Conservation (phyloP, 495 filamentous ascomycete species). For the Schizothecium vesticola region DNA sequence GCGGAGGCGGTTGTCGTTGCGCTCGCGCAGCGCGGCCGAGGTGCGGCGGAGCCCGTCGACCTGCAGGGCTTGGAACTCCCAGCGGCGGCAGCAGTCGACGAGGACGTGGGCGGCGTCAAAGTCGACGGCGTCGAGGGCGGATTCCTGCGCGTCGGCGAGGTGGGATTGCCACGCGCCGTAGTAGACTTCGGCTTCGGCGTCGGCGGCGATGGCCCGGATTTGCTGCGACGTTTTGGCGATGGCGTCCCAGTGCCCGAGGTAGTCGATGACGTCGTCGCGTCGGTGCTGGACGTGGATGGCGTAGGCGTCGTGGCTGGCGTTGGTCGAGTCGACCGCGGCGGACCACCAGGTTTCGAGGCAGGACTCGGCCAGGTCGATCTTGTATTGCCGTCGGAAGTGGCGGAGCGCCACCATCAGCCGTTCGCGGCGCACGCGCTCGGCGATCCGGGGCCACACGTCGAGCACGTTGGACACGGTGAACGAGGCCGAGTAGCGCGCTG, state of each 20-base stretch:
- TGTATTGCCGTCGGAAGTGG: constrained; percentile 26
- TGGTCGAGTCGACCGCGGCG: constrained; percentile 13
- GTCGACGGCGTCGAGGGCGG: constrained; percentile 22
- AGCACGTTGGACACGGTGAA: constrained; percentile 18
- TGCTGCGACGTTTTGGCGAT: constrained; percentile 6
- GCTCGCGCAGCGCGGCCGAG: constrained; percentile 18
- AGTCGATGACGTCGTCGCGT: constrained; percentile 22
- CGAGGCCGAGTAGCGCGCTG: constrained; percentile 8
- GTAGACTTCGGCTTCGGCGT: constrained; percentile 26
- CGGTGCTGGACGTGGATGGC: constrained; percentile 17
- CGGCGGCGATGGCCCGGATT: constrained; percentile 21
- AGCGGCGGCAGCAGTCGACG: constrained; percentile 14
- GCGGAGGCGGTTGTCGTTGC: constrained; percentile 19
- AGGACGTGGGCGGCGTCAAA: constrained; percentile 20
- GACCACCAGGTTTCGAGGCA: constrained; percentile 21
- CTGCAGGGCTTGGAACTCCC: constrained; percentile 31
- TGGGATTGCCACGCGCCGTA: constrained; percentile 16
- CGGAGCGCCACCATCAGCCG: constrained; percentile 23
- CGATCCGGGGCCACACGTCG: constrained; percentile 22
- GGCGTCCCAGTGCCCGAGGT: constrained; percentile 22
- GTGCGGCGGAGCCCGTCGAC: constrained; percentile 14
- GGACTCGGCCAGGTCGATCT: constrained; percentile 19
- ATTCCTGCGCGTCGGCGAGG: constrained; percentile 15
- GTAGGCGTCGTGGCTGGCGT: constrained; percentile 16
- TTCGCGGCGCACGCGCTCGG: constrained; percentile 17